Percentiles rank a stretch among this genome's conserved stretches.
Conservation (phyloP, 1,284 basidiomycete genomes). For the Puccinia hordei region DNA sequence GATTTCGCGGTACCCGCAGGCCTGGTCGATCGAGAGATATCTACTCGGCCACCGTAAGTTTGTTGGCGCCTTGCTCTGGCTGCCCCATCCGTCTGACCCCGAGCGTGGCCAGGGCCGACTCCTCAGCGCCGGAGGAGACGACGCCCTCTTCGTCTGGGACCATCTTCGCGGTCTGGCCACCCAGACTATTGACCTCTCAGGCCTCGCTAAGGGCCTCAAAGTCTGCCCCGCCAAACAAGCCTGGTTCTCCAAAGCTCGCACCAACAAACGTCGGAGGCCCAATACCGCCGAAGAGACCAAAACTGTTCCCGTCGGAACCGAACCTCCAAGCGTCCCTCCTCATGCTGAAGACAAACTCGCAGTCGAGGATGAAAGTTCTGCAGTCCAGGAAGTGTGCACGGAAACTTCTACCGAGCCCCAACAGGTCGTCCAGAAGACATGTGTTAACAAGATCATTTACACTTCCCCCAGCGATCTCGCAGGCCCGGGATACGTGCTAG, state of each 20-base stretch:
- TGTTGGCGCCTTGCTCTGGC: slow-evolving; percentile 37
- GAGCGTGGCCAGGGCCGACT: background rate
- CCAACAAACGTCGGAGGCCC: slow-evolving; percentile 29
- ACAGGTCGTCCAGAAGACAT: slow-evolving; percentile 22
- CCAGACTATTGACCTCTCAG: slow-evolving; percentile 22
- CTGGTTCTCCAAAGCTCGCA: slow-evolving; percentile 42
- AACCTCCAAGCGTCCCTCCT: background rate
- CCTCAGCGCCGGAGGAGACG: slow-evolving; percentile 49
- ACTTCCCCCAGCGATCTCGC: slow-evolving; percentile 11
- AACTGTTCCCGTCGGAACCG: background rate
- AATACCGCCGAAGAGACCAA: background rate
- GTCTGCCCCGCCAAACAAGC: slow-evolving; percentile 41
- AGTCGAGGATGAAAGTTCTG: background rate
- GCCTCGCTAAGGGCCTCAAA: slow-evolving; percentile 30
- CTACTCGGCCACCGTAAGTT: slow-evolving; percentile 41
- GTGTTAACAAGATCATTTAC: slow-evolving; percentile 38
- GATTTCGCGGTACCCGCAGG: slow-evolving; percentile 38
- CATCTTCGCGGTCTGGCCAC: background rate
- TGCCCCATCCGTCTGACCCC: slow-evolving; percentile 5
- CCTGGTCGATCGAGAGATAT: slow-evolving; percentile 40
- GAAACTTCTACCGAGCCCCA: slow-evolving; percentile 1
- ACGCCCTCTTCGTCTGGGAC: slow-evolving; percentile 40
- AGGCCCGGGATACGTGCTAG: slow-evolving; percentile 21
- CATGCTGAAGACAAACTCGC: background rate
- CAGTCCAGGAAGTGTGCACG: background rate